phyloP scores from a whole-genome alignment of 2,329 filamentous ascomycete species.

The Alternaria triticina region DNA sequence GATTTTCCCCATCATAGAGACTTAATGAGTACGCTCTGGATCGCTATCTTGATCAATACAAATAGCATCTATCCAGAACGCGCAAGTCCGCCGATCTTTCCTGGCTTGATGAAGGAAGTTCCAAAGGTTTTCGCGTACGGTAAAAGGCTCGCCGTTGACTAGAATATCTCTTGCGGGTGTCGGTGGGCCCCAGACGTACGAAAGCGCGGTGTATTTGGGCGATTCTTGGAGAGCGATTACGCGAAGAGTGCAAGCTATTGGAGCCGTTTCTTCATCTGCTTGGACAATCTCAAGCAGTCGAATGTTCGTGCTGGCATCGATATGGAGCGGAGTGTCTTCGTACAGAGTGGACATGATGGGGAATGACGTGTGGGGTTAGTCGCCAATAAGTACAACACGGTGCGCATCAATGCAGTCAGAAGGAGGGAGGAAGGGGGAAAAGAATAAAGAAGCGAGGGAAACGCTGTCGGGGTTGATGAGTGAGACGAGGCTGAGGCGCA shows the following conservation, averaged over 20 bases:
- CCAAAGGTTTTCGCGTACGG: neutral
- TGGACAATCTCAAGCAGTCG: neutral
- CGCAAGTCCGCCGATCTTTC: accelerated
- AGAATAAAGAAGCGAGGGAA: neutral
- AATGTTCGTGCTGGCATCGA: neutral
- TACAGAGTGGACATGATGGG: neutral
- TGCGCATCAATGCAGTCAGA: neutral
- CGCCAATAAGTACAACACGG: neutral
- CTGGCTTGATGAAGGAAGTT: neutral
- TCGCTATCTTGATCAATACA: neutral
- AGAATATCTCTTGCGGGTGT: neutral
- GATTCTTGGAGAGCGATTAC: neutral
- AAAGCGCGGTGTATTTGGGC: neutral
- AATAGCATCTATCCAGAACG: neutral
- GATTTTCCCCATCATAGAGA: conserved; percentile 1
- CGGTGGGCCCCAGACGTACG: neutral
- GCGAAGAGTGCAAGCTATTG: neutral
- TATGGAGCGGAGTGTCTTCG: neutral
- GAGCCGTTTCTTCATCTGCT: neutral
- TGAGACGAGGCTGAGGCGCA: neutral
- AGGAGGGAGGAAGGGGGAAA: neutral
- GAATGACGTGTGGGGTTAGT: neutral
- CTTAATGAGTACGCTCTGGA: conserved; percentile 2
- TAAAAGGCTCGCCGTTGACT: neutral
- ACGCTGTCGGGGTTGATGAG: neutral